A percentile compares a stretch with the other conserved stretches of the same genome.
Evolutionary conservation across 495 filamentous ascomycete species (phyloP).

Genomic region (Acidiella bohemica): DNA sequence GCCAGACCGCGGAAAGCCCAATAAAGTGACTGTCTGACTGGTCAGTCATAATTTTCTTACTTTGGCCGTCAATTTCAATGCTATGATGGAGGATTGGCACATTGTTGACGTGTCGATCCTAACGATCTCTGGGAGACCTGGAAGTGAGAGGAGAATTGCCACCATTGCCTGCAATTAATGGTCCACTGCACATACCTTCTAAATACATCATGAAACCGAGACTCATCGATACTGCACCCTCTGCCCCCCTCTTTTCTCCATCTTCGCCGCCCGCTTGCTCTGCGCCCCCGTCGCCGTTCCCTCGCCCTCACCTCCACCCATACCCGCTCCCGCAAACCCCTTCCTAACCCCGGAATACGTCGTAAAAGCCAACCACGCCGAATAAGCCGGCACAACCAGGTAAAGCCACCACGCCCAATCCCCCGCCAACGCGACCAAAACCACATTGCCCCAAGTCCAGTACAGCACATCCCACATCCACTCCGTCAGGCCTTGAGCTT

Average conservation of each 20-base stretch:
- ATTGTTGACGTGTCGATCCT: no score
- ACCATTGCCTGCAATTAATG: no score
- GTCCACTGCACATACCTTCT: no score
- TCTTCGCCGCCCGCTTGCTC: constrained; percentile 30
- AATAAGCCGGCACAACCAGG: constrained; percentile 27
- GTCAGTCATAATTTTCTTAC: no score
- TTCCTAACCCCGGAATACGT: constrained; percentile 23
- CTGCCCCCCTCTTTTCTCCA: constrained; percentile 31
- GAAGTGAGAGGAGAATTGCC: no score
- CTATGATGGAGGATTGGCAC: no score
- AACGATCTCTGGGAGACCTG: no score
- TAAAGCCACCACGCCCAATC: constrained; percentile 31
- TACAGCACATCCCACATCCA: constrained; percentile 97
- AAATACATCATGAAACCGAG: no score
- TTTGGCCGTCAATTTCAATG: no score
- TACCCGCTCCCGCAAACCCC: constrained; percentile 20
- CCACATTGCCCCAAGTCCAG: constrained; percentile 49
- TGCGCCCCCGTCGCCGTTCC: not conserved
- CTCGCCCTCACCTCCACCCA: constrained; percentile 13
- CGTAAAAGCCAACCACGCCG: constrained; percentile 23
- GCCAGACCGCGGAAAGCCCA: no score
- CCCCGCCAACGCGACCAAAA: constrained; percentile 25
- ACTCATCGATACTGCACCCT: constrained; percentile 26
- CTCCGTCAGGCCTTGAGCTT: constrained; percentile 79
- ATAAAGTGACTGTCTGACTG: no score